A percentile compares a stretch with the other conserved stretches of the same genome.
Conservation (phyloP, 2,329 filamentous ascomycete species). For the Penicillium sp. region DNA sequence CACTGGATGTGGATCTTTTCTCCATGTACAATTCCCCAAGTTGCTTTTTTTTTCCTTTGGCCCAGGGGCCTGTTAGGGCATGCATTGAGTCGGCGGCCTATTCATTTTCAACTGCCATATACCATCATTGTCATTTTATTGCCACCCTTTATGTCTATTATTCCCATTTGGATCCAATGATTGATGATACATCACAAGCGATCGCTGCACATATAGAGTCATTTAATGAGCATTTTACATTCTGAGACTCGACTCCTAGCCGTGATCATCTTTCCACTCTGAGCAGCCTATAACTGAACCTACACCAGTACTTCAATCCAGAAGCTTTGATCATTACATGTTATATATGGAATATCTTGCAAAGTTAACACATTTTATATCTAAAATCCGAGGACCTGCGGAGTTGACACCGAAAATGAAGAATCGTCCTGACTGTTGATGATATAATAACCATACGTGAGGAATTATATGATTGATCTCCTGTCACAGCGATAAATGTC, state of each 20-base stretch:
- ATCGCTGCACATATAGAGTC: not conserved
- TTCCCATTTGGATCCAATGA: constrained; percentile 21
- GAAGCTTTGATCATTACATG: not conserved
- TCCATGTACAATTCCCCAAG: not conserved
- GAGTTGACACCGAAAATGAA: too few relatives aligned
- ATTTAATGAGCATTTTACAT: not conserved
- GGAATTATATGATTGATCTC: too few relatives aligned
- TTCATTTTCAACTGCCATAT: constrained; percentile 15
- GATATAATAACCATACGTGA: too few relatives aligned
- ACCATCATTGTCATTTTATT: constrained; percentile 16
- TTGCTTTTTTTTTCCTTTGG: not conserved
- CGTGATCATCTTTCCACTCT: not conserved
- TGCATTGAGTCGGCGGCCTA: not conserved
- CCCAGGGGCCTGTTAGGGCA: not conserved
- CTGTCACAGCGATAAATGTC: too few relatives aligned
- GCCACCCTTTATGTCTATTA: constrained; percentile 11
- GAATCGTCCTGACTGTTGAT: too few relatives aligned
- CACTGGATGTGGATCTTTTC: constrained; percentile 3
- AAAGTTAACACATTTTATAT: too few relatives aligned
- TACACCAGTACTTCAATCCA: not conserved
- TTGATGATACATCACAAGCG: constrained; percentile 18
- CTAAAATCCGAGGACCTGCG: too few relatives aligned
- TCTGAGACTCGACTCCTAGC: not conserved
- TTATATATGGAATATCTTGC: too few relatives aligned
- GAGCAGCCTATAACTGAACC: not conserved